Conservation (phyloP, 2,329 filamentous ascomycete species). For the Pseudocercospora eumusae region DNA sequence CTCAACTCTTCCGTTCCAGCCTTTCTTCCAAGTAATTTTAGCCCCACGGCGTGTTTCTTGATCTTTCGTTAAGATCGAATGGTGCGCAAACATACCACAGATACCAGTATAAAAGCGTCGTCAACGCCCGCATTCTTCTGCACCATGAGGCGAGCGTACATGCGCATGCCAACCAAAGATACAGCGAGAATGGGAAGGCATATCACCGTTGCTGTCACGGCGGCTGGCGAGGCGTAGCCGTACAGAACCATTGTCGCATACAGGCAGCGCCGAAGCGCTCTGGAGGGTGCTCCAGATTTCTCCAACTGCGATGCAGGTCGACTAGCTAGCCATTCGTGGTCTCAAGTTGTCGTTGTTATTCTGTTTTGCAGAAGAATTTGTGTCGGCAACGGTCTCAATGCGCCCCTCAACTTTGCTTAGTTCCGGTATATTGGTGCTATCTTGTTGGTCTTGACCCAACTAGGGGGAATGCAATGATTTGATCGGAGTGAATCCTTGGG, state of each 20-base stretch:
- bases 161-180: constrained; percentile 22
- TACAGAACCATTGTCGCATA: constrained; percentile 6
- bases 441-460: neutral
- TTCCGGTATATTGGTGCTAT: neutral
- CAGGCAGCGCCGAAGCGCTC: neutral
- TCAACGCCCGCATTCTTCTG: constrained; percentile 26
- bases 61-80: neutral
- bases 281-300: no score
- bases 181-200: constrained; percentile 24
- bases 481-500: constrained; percentile 3
- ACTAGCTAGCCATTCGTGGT: no score
- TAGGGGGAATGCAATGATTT: neutral
- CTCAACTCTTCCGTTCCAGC: neutral
- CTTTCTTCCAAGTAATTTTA: neutral
- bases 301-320: no score
- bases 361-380: neutral
- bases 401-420: neutral
- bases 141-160: constrained; percentile 27
- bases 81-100: constrained; percentile 17
- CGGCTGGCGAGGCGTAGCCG: constrained; percentile 13
- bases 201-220: constrained; percentile 9
- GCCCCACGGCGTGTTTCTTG: neutral
- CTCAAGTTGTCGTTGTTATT: neutral
- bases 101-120: constrained; percentile 25
- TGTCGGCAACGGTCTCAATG: neutral